Evolutionary conservation across 2,329 filamentous ascomycete species (phyloP).

Genomic region (Fusarium sacchari): DNA sequence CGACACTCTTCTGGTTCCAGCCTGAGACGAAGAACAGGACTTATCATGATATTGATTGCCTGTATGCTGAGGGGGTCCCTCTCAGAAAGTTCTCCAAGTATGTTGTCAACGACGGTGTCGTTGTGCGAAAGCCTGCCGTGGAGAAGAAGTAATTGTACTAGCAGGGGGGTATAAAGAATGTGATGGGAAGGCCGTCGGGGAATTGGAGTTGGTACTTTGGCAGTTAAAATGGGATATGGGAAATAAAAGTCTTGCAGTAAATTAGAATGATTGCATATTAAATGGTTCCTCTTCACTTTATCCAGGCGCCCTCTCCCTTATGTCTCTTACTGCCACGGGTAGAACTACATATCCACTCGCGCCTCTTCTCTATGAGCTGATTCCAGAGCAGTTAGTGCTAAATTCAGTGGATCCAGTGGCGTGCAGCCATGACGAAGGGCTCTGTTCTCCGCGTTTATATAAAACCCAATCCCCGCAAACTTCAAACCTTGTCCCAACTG

Average conservation of each 20-base stretch:
- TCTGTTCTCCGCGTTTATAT: conserved; percentile 11
- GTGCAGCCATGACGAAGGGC: neutral
- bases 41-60: conserved; percentile 47
- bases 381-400: neutral
- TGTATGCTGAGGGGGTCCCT: conserved; percentile 41
- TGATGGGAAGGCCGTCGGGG: neutral
- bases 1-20: conserved; percentile 47
- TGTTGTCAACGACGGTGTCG: conserved; percentile 29
- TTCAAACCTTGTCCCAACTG: neutral
- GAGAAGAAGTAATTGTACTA: neutral
- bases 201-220: neutral
- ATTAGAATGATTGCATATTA: neutral
- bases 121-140: neutral
- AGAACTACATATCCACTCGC: rapidly evolving
- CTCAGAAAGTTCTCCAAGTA: conserved; percentile 41
- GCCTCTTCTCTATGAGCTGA: rapidly evolving
- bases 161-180: neutral
- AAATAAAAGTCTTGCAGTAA: neutral
- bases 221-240: rapidly evolving
- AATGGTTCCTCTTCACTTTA: neutral
- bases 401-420: neutral
- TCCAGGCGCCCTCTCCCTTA: rapidly evolving
- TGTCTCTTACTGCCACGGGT: neutral
- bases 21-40: conserved; percentile 53
- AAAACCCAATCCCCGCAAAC: conserved; percentile 13